Percentiles rank a stretch among this genome's conserved stretches.
phyloP scores from a whole-genome alignment of 768 basidiomycete genomes.

The Leccinum rimulosum region DNA sequence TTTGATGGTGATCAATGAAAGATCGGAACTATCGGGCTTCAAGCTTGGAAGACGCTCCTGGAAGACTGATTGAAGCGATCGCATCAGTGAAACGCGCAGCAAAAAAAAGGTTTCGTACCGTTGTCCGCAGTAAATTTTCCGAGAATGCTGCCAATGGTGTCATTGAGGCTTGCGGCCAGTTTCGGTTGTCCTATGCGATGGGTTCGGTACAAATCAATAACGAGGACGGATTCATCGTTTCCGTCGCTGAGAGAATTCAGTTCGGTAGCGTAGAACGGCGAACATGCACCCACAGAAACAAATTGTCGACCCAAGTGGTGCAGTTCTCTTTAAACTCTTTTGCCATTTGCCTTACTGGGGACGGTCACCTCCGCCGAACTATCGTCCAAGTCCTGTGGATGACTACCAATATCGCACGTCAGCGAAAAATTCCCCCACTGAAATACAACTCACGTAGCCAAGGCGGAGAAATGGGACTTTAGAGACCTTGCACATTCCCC shows the following conservation, averaged over 20 bases:
- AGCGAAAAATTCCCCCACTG: background rate
- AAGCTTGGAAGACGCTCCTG: background rate
- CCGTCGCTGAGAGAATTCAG: no score
- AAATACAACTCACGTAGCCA: constrained; percentile 37
- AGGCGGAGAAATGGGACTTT: constrained; percentile 65
- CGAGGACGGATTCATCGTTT: background rate
- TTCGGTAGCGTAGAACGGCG: no score
- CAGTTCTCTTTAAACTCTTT: no score
- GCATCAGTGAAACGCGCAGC: background rate
- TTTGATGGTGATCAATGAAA: background rate
- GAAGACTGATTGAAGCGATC: background rate
- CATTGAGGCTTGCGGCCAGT: background rate
- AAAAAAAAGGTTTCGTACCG: background rate
- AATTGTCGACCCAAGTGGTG: no score
- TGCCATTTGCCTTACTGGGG: constrained; percentile 41
- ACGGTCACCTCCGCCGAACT: constrained; percentile 42
- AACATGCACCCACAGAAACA: no score
- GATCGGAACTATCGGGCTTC: background rate
- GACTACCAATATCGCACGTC: constrained; percentile 11
- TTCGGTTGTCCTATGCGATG: background rate
- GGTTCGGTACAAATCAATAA: background rate
- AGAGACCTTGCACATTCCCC: constrained; percentile 78
- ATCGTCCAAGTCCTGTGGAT: constrained; percentile 10
- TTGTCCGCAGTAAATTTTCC: background rate
- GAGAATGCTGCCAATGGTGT: background rate